phyloP scores from a whole-genome alignment of 2,329 filamentous ascomycete species.

The Talaromyces rugulosus region DNA sequence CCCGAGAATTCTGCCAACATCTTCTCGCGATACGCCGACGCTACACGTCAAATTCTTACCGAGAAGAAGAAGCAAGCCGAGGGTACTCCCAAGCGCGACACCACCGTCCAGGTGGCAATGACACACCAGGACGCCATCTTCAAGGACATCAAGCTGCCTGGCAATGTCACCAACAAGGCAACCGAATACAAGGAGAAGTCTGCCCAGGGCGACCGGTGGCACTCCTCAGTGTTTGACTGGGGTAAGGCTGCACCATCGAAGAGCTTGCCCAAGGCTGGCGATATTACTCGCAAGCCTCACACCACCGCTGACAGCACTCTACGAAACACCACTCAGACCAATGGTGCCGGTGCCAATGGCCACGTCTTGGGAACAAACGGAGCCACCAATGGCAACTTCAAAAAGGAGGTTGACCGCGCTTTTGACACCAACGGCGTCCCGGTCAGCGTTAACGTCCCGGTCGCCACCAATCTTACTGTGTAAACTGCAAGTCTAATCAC shows the following conservation, averaged over 20 bases:
- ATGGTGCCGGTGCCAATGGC: constrained; percentile 16
- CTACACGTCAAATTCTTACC: constrained; percentile 67
- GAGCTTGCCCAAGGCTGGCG: constrained; percentile 59
- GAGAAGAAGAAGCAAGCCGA: constrained; percentile 76
- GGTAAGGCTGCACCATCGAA: constrained; percentile 69
- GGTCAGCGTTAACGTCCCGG: too few species aligned
- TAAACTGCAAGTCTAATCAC: neutral
- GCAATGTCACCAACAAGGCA: constrained; percentile 87
- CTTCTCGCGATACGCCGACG: constrained; percentile 77
- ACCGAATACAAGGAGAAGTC: constrained; percentile 90
- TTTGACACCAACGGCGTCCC: constrained; percentile 18
- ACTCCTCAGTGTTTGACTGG: constrained; percentile 88
- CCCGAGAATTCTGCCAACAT: constrained; percentile 74
- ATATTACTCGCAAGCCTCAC: constrained; percentile 59
- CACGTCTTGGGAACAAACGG: constrained; percentile 6
- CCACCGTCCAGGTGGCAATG: constrained; percentile 75
- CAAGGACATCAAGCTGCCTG: constrained; percentile 78
- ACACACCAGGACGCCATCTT: constrained; percentile 91
- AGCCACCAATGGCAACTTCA: constrained; percentile 17
- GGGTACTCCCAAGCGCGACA: constrained; percentile 53
- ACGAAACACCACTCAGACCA: constrained; percentile 13
- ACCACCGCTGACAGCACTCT: constrained; percentile 29
- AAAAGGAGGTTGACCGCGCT: constrained; percentile 28
- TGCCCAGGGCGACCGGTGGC: constrained; percentile 85
- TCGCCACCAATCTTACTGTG: neutral